A percentile compares a stretch with the other conserved stretches of the same genome.
phyloP scores from a whole-genome alignment of 2,329 filamentous ascomycete species.

The Rhinocladiella mackenziei region DNA sequence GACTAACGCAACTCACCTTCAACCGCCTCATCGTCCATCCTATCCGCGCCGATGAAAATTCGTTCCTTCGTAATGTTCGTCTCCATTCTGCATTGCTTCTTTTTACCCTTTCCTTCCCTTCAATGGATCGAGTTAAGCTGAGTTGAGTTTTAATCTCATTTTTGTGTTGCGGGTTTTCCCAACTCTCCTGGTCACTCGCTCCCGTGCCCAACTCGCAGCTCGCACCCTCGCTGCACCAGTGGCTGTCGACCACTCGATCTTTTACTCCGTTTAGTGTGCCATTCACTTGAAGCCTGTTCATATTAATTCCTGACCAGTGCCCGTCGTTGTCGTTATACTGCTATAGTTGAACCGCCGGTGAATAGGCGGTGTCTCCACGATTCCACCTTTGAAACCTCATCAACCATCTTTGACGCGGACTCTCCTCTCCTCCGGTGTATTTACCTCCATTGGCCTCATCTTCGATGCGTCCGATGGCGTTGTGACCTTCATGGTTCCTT shows the following conservation, averaged over 20 bases:
- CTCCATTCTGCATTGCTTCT: not conserved
- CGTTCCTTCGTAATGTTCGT: too few relatives aligned
- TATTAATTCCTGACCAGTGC: conserved; percentile 2
- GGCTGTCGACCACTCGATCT: conserved; percentile 1
- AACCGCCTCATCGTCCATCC: not conserved
- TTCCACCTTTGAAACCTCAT: not conserved
- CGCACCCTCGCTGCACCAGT: not conserved
- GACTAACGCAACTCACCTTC: too few relatives aligned
- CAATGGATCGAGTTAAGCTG: not conserved
- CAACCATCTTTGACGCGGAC: not conserved
- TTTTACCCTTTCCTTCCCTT: not conserved
- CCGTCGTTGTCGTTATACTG: conserved; percentile 1
- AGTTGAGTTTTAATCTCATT: not conserved
- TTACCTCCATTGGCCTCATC: too few relatives aligned
- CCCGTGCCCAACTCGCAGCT: too few relatives aligned
- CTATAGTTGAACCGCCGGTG: conserved; percentile 4
- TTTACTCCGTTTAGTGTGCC: not conserved
- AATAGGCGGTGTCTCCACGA: not conserved
- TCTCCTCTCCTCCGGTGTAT: not conserved
- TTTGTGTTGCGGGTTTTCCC: not conserved
- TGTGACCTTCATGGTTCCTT: conserved; percentile 1
- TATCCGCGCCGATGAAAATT: not conserved
- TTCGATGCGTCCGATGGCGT: conserved; percentile 6
- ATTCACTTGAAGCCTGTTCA: conserved; percentile 1
- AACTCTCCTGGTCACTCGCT: too few relatives aligned